Percentiles rank a stretch among this genome's conserved stretches.
Evolutionary conservation across 257 asterid species (phyloP).

Genomic region (Solanum commersonii): DNA sequence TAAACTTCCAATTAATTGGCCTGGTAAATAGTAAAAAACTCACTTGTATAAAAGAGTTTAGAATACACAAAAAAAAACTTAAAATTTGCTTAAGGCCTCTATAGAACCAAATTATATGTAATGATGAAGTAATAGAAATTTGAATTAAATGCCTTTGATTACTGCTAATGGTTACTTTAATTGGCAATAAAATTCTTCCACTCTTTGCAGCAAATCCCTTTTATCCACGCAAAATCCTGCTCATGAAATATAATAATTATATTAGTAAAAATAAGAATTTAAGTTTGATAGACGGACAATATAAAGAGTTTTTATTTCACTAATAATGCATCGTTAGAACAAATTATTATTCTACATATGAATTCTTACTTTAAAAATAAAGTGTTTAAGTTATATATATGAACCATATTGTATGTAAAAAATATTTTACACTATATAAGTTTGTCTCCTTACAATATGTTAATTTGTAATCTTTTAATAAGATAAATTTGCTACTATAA

Average conservation of each 20-base stretch:
- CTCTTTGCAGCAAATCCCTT: neutral
- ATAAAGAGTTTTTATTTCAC: neutral
- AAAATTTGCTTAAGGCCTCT: neutral
- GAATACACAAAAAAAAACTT: neutral
- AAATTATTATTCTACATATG: neutral
- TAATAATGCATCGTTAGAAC: neutral
- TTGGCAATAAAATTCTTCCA: neutral
- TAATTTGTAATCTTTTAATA: neutral
- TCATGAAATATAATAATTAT: neutral
- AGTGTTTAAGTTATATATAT: neutral
- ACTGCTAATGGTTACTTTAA: neutral
- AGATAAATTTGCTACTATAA: neutral
- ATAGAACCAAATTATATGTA: neutral
- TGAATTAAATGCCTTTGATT: neutral
- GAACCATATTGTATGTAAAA: neutral
- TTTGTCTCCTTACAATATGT: neutral
- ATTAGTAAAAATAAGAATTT: neutral
- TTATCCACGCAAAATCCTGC: neutral
- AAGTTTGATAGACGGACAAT: neutral
- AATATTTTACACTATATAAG: neutral
- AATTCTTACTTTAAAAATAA: neutral
- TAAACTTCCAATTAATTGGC: neutral
- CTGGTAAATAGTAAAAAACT: neutral
- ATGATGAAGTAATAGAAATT: neutral
- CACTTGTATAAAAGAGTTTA: neutral